phyloP scores from a whole-genome alignment of 2,329 filamentous ascomycete genomes.

The Intubia oerlemansii region DNA sequence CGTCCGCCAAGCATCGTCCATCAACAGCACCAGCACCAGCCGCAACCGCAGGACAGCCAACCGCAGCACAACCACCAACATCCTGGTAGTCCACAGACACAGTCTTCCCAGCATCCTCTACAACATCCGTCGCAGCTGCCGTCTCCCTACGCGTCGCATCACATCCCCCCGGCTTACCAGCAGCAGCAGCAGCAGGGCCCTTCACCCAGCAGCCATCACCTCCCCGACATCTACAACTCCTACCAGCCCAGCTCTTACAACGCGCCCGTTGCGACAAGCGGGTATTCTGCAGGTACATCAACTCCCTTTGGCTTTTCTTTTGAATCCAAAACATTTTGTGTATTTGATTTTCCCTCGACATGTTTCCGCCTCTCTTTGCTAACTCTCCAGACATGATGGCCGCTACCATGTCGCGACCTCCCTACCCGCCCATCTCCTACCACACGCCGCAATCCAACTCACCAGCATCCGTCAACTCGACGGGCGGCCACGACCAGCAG shows the following conservation, averaged over 20 bases:
- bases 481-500: slow-evolving; percentile 75
- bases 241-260: slow-evolving; percentile 68
- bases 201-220: slow-evolving; percentile 28
- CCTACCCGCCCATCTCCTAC: slow-evolving; percentile 76
- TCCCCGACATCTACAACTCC: slow-evolving; percentile 56
- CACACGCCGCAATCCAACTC: slow-evolving; percentile 92
- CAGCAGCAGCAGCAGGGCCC: slow-evolving; percentile 35
- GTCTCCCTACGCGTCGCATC: too few relatives aligned
- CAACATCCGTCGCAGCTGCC: slow-evolving; percentile 40
- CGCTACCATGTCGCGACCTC: slow-evolving; percentile 48
- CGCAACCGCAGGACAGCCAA: too few relatives aligned
- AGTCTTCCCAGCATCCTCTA: slow-evolving; percentile 46
- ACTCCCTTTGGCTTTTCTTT: too few relatives aligned
- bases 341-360: too few relatives aligned
- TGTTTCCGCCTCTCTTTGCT: too few relatives aligned
- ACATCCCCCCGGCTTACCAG: too few relatives aligned
- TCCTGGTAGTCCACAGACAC: too few relatives aligned
- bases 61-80: too few relatives aligned
- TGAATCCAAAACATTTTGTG: too few relatives aligned
- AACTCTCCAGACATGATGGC: slow-evolving; percentile 41
- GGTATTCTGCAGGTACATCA: slow-evolving; percentile 76
- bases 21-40: too few relatives aligned
- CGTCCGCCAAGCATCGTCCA: slow-evolving; percentile 39
- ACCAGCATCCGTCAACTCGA: slow-evolving; percentile 78
- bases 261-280: slow-evolving; percentile 58